These are phyloP conservation scores for Osmozyma mogii DNA, from an alignment of 805 yeast genomes.

Conservation along the genomic window DNA sequence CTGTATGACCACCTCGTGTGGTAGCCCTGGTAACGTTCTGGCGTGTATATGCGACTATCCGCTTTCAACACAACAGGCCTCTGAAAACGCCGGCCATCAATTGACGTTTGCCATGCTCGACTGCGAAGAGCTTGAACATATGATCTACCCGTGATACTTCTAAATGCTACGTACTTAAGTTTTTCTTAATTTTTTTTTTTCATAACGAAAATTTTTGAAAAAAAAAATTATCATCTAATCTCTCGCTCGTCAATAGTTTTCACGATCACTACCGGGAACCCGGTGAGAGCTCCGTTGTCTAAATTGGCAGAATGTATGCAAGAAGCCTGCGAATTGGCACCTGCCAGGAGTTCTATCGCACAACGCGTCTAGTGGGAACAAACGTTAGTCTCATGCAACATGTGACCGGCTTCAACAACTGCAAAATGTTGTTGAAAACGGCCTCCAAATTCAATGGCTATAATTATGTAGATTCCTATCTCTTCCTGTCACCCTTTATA, in stretches of 20 bases:
- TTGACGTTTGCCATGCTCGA: slow-evolving; percentile 17
- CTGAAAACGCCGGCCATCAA: slow-evolving; percentile 9
- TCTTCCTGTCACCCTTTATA: too few species aligned
- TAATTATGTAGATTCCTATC: too few species aligned
- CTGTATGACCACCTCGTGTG: too few species aligned
- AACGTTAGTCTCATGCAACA: too few species aligned
- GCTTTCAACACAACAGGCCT: slow-evolving; percentile 10
- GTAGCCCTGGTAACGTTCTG: too few species aligned
- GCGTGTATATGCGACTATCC: not conserved
- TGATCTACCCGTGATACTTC: slow-evolving; percentile 1
- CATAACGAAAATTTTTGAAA: not conserved
- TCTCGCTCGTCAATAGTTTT: not conserved
- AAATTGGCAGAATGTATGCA: slow-evolving; percentile 1
- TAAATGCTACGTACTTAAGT: too few species aligned
- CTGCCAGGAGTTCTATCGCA: too few species aligned
- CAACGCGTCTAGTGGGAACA: too few species aligned
- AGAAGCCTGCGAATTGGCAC: too few species aligned
- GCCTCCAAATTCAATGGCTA: too few species aligned
- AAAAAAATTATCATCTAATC: not conserved
- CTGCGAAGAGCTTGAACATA: slow-evolving; percentile 12
- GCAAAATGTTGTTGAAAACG: too few species aligned
- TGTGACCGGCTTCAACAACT: too few species aligned
- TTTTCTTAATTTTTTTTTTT: not conserved
- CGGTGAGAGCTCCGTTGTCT: not conserved
- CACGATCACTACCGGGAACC: not conserved